Evolutionary conservation across 768 basidiomycete genomes (phyloP), one percentile per base, ranked within the genome.

Genomic region (Phylloporus arenicola): DNA sequence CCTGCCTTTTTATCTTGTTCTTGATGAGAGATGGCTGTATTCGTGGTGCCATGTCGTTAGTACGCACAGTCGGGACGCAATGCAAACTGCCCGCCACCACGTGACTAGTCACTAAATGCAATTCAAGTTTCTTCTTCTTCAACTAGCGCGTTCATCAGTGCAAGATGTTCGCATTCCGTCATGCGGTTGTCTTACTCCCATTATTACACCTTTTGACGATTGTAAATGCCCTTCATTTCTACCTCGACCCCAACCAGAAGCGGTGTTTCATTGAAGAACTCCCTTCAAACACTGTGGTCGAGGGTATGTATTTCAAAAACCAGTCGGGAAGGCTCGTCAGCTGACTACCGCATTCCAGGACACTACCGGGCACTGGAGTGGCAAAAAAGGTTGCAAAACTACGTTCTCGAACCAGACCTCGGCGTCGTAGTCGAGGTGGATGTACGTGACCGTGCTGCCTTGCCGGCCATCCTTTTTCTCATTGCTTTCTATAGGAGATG

Each of bases 191-290:
- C 35, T 62, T 70, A 40, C 61, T 68, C 57, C 63, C 72, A 39
- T 71, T 75, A 16, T 69, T 76, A 51, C 60, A 72, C 47, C 57
- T 75, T 55, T 66, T 72, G 20, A 70, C 74, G 35, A 63, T 75
- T 17, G 77, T 74, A 16, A 79, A 84, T 64, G 92, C 89, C 25
- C 83, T 99, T 24, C 96, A 99, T 65, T 96, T 98, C 70, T 99
- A 99, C 67, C 81, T 99, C 51, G 92, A 96, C 65, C 84, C 92
- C 16, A 88, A 90, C 63, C 91, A 96, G 68, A 85, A 87, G 62
- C 80, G 88, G 43, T 99, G 96, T 68, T 98, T 98, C 72, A 80
- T 98, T 51, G 96, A 98, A 64, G 96, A 99, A 67, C 74, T 98
- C 17, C 95, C 96, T 12, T 83, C 84, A 3, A 88, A 95, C 68